Percentiles rank a stretch among this genome's conserved stretches.
These are phyloP conservation scores for Lactuca saligna DNA, from an alignment of 129 eudicot species.

Conservation along the genomic window DNA sequence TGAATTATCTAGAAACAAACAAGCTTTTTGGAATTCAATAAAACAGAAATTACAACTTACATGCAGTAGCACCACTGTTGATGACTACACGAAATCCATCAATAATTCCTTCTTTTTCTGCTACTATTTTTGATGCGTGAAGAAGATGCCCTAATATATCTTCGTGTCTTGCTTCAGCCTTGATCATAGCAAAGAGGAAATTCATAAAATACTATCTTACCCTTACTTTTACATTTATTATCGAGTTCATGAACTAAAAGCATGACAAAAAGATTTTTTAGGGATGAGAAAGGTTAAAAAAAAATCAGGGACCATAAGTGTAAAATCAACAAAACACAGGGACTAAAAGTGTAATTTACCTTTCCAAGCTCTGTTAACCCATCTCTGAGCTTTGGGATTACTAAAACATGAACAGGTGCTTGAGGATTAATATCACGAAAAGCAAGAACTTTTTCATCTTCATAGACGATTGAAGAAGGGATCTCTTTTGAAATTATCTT, in stretches of 20 bases:
- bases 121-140: conserved; percentile 76
- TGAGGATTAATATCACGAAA: conserved; percentile 88
- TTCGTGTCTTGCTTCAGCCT: conserved; percentile 83
- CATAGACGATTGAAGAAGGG: conserved; percentile 74
- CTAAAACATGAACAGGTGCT: conserved; percentile 85
- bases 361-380: conserved; percentile 87
- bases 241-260: not conserved
- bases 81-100: conserved; percentile 99
- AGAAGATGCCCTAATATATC: conserved; percentile 87
- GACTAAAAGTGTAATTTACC: conserved; percentile 26
- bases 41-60: conserved; percentile 43
- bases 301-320: not conserved
- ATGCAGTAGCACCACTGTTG: conserved; percentile 76
- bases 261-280: too few species aligned
- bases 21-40: not conserved
- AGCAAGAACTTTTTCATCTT: conserved; percentile 83
- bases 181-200: conserved; percentile 2
- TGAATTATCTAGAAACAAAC: not conserved
- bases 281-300: not conserved
- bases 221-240: too few species aligned
- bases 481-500: conserved; percentile 88
- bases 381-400: conserved; percentile 82
- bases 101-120: conserved; percentile 83
- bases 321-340: not conserved
- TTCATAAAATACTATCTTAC: not conserved